Evolutionary conservation across 768 basidiomycete genomes (phyloP).

Genomic region (Kwoniella heveanensis): DNA sequence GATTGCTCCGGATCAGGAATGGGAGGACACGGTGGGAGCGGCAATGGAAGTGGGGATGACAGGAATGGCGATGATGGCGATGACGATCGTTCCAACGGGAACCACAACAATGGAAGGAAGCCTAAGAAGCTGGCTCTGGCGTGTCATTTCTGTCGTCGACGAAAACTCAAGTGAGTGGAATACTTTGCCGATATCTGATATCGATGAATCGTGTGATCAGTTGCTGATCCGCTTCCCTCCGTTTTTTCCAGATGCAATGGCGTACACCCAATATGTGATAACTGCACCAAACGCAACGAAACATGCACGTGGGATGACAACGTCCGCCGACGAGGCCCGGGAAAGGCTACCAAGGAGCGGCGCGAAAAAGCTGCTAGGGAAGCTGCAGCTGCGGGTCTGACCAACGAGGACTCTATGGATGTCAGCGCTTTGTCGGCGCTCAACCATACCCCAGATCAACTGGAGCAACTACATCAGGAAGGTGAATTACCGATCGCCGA

Average conservation of each 20-base stretch:
- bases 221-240: background rate
- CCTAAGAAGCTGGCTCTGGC: conserved; percentile 50
- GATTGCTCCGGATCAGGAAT: conserved; percentile 3
- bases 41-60: conserved; percentile 8
- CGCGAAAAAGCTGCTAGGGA: conserved; percentile 41
- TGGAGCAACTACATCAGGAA: background rate
- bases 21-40: conserved; percentile 2
- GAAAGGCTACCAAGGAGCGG: conserved; percentile 54
- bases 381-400: conserved; percentile 36
- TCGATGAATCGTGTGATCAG: background rate
- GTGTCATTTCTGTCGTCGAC: conserved; percentile 57
- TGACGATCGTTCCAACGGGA: conserved; percentile 4
- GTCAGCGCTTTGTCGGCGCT: background rate
- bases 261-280: conserved; percentile 49
- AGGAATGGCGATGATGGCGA: conserved; percentile 12
- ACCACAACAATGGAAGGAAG: conserved; percentile 3
- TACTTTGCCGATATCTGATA: background rate
- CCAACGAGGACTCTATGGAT: conserved; percentile 13
- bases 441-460: background rate
- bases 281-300: conserved; percentile 52
- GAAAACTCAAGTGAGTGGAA: conserved; percentile 56
- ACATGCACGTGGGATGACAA: conserved; percentile 53
- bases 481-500: conserved; percentile 14
- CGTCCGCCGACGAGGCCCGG: conserved; percentile 57
- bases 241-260: conserved; percentile 54